A percentile compares a stretch with the other conserved stretches of the same genome.
Evolutionary conservation across 768 basidiomycete species (phyloP).

Genomic region (Sporobolomyces pararoseus): DNA sequence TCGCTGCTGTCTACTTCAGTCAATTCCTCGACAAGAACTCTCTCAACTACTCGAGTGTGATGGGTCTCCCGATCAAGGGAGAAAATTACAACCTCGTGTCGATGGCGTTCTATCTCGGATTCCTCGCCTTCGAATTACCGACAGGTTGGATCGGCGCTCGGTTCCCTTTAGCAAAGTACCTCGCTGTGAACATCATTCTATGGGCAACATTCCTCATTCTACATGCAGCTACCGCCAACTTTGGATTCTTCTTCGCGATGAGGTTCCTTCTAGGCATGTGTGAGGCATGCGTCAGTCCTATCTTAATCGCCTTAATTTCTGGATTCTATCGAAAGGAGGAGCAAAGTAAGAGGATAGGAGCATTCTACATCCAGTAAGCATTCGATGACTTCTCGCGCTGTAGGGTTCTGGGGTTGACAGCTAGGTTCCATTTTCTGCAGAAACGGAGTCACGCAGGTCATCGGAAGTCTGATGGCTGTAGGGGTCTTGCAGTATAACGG

Average conservation of each 20-base stretch:
- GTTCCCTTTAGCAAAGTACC: slow-evolving; percentile 22
- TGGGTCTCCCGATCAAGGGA: slow-evolving; percentile 65
- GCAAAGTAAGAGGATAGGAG: slow-evolving; percentile 61
- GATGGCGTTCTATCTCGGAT: slow-evolving; percentile 14
- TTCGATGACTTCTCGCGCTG: no score
- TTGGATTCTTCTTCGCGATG: slow-evolving; percentile 63
- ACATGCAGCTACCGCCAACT: slow-evolving; percentile 59
- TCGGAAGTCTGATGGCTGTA: slow-evolving; percentile 63
- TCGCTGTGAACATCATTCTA: slow-evolving; percentile 59
- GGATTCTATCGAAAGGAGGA: slow-evolving; percentile 71
- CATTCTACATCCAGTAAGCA: slow-evolving; percentile 57
- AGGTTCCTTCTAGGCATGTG: slow-evolving; percentile 56
- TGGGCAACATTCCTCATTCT: slow-evolving; percentile 62
- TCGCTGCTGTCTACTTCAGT: slow-evolving; percentile 7
- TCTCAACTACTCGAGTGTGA: slow-evolving; percentile 53
- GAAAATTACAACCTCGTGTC: slow-evolving; percentile 56
- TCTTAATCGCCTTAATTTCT: slow-evolving; percentile 61
- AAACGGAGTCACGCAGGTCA: background rate
- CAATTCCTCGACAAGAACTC: slow-evolving; percentile 13
- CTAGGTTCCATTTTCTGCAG: no score
- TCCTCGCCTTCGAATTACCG: slow-evolving; percentile 6
- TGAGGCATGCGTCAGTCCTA: slow-evolving; percentile 62
- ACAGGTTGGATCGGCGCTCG: background rate
- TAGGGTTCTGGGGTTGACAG: no score
- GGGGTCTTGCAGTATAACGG: slow-evolving; percentile 58